A percentile compares a stretch with the other conserved stretches of the same genome.
Evolutionary conservation across 2,329 filamentous ascomycete species (phyloP).

Genomic region (Fusarium brachygibbosum): DNA sequence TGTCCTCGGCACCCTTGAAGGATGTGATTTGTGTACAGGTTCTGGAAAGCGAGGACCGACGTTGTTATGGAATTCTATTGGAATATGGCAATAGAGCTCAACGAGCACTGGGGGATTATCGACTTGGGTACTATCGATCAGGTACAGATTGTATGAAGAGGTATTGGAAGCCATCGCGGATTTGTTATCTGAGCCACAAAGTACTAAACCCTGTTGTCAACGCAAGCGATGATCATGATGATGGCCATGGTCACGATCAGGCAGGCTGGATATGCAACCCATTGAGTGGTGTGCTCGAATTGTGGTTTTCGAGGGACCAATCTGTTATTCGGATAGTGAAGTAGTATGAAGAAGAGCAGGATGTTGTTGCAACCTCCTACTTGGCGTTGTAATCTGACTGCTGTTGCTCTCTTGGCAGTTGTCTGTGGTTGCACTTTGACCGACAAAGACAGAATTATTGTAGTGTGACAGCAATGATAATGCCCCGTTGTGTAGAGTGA

Average conservation of each 20-base stretch:
- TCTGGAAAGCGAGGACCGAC: not conserved
- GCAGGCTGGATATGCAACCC: slow-evolving; percentile 13
- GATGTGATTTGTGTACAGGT: not conserved
- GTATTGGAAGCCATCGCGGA: not conserved
- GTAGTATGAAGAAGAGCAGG: not conserved
- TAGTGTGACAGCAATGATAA: not conserved
- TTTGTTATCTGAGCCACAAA: not conserved
- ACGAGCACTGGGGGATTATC: slow-evolving; percentile 11
- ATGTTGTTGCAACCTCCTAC: not conserved
- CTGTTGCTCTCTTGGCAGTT: not conserved
- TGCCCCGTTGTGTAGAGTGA: not conserved
- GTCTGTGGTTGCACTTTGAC: not conserved
- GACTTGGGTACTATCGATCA: not conserved
- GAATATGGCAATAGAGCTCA: slow-evolving; percentile 11
- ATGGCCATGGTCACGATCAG: not conserved
- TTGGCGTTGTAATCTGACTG: not conserved
- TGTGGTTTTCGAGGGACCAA: slow-evolving; percentile 18
- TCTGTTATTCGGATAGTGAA: not conserved
- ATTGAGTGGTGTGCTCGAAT: slow-evolving; percentile 14
- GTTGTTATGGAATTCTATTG: slow-evolving; percentile 13
- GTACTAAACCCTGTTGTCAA: not conserved
- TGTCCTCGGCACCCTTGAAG: slow-evolving; percentile 1
- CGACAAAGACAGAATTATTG: not conserved
- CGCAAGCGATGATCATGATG: not conserved
- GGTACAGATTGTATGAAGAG: not conserved